Evolutionary conservation across 306 rosid species (phyloP).

Genomic region (Rosa persica): DNA sequence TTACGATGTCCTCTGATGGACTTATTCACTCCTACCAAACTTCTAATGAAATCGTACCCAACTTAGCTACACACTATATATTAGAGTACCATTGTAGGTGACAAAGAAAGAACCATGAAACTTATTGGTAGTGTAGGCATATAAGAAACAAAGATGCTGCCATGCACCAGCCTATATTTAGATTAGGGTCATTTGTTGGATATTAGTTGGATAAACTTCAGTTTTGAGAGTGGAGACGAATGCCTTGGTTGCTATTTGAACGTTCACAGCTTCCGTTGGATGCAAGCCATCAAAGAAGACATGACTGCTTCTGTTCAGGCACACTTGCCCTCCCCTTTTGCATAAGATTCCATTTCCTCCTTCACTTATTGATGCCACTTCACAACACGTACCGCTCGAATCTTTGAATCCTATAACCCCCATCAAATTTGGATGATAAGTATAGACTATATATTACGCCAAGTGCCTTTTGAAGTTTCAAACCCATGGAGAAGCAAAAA

Average conservation of each 20-base stretch:
- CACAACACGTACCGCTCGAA: constrained; percentile 33
- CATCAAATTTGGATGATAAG: neutral
- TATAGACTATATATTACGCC: neutral
- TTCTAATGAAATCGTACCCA: neutral
- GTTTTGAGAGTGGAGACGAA: constrained; percentile 30
- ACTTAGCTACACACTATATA: neutral
- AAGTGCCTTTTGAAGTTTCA: neutral
- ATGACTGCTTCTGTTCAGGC: constrained; percentile 32
- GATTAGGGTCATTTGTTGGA: constrained; percentile 24
- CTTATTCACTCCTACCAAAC: neutral
- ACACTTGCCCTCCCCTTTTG: constrained; percentile 38
- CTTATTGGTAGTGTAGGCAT: neutral
- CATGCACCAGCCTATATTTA: neutral
- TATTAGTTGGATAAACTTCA: constrained; percentile 54
- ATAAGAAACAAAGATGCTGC: neutral
- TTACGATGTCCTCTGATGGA: neutral
- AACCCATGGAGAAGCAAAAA: neutral
- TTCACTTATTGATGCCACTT: constrained; percentile 31
- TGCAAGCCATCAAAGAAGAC: constrained; percentile 52
- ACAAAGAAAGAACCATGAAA: neutral
- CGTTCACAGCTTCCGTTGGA: constrained; percentile 53
- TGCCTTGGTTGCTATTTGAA: constrained; percentile 42
- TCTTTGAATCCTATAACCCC: constrained; percentile 36
- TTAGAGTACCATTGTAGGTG: neutral
- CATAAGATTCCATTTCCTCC: constrained; percentile 48